phyloP scores from a whole-genome alignment of 805 yeast species.

The Blastobotrys mokoenaii region DNA sequence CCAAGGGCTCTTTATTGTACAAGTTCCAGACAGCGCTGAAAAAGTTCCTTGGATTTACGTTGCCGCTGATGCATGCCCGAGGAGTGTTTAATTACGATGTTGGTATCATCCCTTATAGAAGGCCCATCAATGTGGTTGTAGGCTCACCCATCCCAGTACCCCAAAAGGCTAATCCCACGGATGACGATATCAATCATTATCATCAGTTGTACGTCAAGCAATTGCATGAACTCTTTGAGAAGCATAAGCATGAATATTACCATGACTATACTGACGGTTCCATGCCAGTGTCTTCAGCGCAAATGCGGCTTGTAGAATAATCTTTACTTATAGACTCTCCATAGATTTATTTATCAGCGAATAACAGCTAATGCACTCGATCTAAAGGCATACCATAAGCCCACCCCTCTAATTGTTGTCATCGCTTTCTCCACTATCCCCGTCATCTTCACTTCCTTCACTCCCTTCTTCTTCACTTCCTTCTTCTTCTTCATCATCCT shows the following conservation, averaged over 20 bases:
- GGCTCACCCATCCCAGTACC: conserved; percentile 34
- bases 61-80: conserved; percentile 87
- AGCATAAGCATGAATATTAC: conserved; percentile 10
- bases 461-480: conserved; percentile 22
- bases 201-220: conserved; percentile 54
- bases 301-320: conserved; percentile 13
- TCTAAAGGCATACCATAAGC: not conserved
- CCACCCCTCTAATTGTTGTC: not conserved
- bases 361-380: no score
- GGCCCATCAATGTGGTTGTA: conserved; percentile 65
- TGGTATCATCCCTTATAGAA: conserved; percentile 81
- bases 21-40: conserved; percentile 68
- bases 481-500: conserved; percentile 20
- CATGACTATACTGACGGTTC: conserved; percentile 2
- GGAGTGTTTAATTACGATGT: conserved; percentile 89
- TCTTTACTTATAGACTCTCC: not conserved
- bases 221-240: conserved; percentile 11
- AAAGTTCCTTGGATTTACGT: conserved; percentile 63
- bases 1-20: conserved; percentile 39
- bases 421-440: conserved; percentile 7
- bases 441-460: conserved; percentile 20
- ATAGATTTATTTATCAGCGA: not conserved
- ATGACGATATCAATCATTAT: conserved; percentile 53
- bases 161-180: conserved; percentile 35
- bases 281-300: not conserved